These are phyloP conservation scores for Smallanthus sonchifolius DNA, from an alignment of 129 eudicot genomes.

Conservation along the genomic window DNA sequence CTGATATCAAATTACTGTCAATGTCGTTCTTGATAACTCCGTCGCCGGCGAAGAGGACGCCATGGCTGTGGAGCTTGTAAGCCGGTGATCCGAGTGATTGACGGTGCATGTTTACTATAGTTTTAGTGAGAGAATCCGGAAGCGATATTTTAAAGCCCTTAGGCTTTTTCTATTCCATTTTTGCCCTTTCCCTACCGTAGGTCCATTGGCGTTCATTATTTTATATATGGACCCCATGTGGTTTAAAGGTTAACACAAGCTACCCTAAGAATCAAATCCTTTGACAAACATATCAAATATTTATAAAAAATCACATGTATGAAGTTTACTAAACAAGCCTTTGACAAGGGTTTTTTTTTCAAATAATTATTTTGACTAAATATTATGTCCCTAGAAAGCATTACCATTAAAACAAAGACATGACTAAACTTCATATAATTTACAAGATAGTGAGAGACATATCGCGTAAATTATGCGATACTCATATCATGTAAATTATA, in stretches of 20 bases:
- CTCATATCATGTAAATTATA: too few species aligned
- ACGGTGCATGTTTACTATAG: slow-evolving; percentile 35
- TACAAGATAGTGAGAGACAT: too few species aligned
- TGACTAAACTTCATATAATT: too few species aligned
- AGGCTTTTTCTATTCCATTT: background rate
- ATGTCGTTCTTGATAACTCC: slow-evolving; percentile 19
- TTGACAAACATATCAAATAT: background rate
- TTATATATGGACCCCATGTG: background rate
- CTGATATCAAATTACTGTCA: slow-evolving; percentile 8
- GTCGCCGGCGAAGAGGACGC: slow-evolving; percentile 24
- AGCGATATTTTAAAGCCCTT: slow-evolving; percentile 11
- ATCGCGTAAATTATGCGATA: too few species aligned
- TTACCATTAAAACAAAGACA: too few species aligned
- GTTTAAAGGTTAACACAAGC: background rate
- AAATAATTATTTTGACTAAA: too few species aligned
- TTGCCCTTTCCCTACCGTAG: slow-evolving; percentile 5
- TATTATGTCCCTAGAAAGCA: too few species aligned
- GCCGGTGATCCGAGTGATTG: slow-evolving; percentile 47
- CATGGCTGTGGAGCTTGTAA: slow-evolving; percentile 24
- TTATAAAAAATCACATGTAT: background rate
- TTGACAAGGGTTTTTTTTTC: too few species aligned
- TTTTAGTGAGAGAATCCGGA: background rate
- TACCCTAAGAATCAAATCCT: slow-evolving; percentile 1
- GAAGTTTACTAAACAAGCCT: background rate
- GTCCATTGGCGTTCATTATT: slow-evolving; percentile 2